Evolutionary conservation across 2,329 filamentous ascomycete genomes (phyloP).

Genomic region (Penicillium sp.): DNA sequence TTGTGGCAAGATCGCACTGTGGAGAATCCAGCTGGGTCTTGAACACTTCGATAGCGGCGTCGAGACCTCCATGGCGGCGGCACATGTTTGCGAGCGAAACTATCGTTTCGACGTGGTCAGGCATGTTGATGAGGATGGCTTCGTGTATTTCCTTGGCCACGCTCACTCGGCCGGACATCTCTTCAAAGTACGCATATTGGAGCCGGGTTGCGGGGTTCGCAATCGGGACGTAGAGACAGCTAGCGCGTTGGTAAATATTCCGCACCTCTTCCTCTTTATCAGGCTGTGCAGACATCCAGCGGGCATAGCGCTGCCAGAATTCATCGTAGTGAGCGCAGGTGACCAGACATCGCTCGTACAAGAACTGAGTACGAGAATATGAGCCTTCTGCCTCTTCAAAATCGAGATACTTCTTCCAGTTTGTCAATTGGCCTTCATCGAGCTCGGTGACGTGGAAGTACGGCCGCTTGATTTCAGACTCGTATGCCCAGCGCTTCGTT

Average conservation of each 20-base stretch:
- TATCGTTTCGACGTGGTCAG: slow-evolving; percentile 85
- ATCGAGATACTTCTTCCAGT: slow-evolving; percentile 96
- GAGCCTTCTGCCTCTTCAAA: slow-evolving; percentile 89
- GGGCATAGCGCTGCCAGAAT: slow-evolving; percentile 95
- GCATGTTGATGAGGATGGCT: slow-evolving; percentile 75
- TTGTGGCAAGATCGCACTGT: slow-evolving; percentile 75
- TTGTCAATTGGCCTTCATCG: slow-evolving; percentile 79
- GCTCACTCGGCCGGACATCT: slow-evolving; percentile 76
- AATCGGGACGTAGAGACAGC: slow-evolving; percentile 83
- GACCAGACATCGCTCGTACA: slow-evolving; percentile 93
- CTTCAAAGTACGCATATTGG: slow-evolving; percentile 94
- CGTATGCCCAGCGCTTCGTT: slow-evolving; percentile 91
- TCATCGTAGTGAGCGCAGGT: slow-evolving; percentile 95
- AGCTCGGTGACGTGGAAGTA: slow-evolving; percentile 97
- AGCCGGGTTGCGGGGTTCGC: slow-evolving; percentile 81
- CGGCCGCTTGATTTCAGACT: slow-evolving; percentile 90
- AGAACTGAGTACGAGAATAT: slow-evolving; percentile 73
- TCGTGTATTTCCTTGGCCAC: slow-evolving; percentile 84
- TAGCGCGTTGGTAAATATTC: slow-evolving; percentile 87
- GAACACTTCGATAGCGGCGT: slow-evolving; percentile 82
- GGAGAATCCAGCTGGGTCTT: slow-evolving; percentile 78
- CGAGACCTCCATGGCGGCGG: slow-evolving; percentile 80
- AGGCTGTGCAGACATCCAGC: slow-evolving; percentile 86
- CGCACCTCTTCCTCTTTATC: slow-evolving; percentile 88
- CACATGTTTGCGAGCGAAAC: slow-evolving; percentile 85